A percentile compares a stretch with the other conserved stretches of the same genome.
Evolutionary conservation across 306 rosid species (phyloP).

Genomic region (Acacia acuminata): DNA sequence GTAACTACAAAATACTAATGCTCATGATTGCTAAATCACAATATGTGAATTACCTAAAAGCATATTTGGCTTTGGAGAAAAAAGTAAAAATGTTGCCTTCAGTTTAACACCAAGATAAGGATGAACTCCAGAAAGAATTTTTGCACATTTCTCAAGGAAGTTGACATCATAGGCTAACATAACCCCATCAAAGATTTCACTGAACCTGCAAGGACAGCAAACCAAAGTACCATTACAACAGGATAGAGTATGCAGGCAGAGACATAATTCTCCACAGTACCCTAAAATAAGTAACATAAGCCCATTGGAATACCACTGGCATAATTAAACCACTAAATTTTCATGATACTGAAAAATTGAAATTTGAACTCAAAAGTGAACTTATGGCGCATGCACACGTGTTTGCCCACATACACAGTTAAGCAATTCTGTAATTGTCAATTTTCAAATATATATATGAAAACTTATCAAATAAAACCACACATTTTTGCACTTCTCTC

Average conservation of each 20-base stretch:
- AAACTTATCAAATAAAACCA: not conserved
- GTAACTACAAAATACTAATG: not conserved
- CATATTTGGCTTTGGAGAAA: conserved; percentile 85
- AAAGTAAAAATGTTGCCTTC: conserved; percentile 61
- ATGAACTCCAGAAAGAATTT: conserved; percentile 49
- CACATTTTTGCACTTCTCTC: not conserved
- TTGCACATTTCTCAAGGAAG: conserved; percentile 48
- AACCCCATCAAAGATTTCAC: conserved; percentile 74
- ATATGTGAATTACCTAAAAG: conserved; percentile 59
- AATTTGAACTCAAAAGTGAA: not conserved
- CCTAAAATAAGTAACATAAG: not conserved
- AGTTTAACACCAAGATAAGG: conserved; percentile 68
- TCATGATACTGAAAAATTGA: not conserved
- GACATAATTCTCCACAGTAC: not conserved
- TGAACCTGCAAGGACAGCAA: conserved; percentile 49
- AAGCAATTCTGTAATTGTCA: not conserved
- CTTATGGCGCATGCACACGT: not conserved
- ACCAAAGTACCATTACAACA: not conserved
- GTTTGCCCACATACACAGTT: not conserved
- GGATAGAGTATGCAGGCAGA: not conserved
- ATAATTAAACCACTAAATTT: not conserved
- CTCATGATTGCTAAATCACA: not conserved
- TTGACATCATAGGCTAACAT: conserved; percentile 69
- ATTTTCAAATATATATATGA: not conserved
- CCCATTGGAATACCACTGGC: not conserved